phyloP scores from a whole-genome alignment of 345 rosid genomes.

The Acer negundo region DNA sequence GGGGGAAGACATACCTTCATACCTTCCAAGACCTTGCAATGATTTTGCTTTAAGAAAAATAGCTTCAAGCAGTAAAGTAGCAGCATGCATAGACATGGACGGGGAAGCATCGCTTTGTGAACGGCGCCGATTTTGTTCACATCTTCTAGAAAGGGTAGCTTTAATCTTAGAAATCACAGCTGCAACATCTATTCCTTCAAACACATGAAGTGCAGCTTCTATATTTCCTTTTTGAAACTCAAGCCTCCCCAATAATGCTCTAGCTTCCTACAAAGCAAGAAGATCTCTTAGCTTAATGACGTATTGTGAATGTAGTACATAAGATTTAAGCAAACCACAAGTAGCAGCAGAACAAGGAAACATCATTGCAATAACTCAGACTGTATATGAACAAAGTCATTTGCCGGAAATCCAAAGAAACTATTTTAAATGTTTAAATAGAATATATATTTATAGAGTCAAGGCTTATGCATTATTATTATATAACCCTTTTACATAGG shows the following conservation, averaged over 20 bases:
- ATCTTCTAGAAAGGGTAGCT: slow-evolving; percentile 47
- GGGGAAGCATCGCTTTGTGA: slow-evolving; percentile 48
- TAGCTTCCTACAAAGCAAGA: slow-evolving; percentile 60
- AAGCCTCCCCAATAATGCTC: slow-evolving; percentile 72
- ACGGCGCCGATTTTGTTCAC: slow-evolving; percentile 39
- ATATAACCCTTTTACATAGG: not conserved
- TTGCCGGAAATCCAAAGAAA: not conserved
- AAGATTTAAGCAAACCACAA: not conserved
- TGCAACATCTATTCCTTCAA: slow-evolving; percentile 67
- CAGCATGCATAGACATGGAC: slow-evolving; percentile 69
- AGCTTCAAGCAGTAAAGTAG: slow-evolving; percentile 64
- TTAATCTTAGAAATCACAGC: slow-evolving; percentile 58
- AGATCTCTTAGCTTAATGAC: slow-evolving; percentile 12
- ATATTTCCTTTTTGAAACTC: slow-evolving; percentile 72
- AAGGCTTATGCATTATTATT: not conserved
- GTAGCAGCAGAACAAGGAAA: not conserved
- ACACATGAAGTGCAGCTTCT: slow-evolving; percentile 70
- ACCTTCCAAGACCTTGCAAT: slow-evolving; percentile 62
- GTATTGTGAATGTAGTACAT: slow-evolving; percentile 2
- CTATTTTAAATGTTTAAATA: no score
- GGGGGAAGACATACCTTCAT: slow-evolving; percentile 38
- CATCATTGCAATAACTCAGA: not conserved
- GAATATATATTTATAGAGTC: not conserved
- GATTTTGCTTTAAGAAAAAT: slow-evolving; percentile 68
- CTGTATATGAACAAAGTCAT: not conserved